These are phyloP conservation scores for Phyllosticta capitalensis DNA, from an alignment of 2,329 filamentous ascomycete species.

Conservation along the genomic window DNA sequence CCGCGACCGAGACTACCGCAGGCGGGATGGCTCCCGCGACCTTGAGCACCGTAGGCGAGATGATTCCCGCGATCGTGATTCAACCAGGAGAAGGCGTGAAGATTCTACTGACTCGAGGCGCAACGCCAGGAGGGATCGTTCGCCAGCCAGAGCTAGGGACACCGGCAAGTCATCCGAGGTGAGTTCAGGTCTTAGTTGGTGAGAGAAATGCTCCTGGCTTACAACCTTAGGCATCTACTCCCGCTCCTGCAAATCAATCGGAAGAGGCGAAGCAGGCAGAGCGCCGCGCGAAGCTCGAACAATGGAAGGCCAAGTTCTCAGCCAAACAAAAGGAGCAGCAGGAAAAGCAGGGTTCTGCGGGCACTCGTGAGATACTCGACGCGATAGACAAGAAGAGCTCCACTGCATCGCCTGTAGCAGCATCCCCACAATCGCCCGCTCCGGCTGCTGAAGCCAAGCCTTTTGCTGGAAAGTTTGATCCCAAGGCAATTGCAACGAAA, in stretches of 20 bases:
- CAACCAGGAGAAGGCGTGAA: not conserved
- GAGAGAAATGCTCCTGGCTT: not conserved
- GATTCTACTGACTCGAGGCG: slow-evolving; percentile 23
- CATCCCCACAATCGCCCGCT: slow-evolving; percentile 20
- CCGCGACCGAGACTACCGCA: slow-evolving; percentile 49
- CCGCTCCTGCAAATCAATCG: not conserved
- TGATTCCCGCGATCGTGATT: slow-evolving; percentile 33
- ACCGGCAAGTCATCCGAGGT: slow-evolving; percentile 5
- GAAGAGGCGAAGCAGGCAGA: slow-evolving; percentile 68
- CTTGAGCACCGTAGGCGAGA: slow-evolving; percentile 55
- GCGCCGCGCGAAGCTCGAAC: slow-evolving; percentile 37
- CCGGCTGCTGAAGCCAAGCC: slow-evolving; percentile 33
- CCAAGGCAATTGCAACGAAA: slow-evolving; percentile 78
- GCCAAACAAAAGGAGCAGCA: slow-evolving; percentile 60
- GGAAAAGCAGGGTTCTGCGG: slow-evolving; percentile 44
- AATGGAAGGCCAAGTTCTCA: slow-evolving; percentile 57
- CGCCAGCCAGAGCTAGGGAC: slow-evolving; percentile 15
- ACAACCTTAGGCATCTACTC: not conserved
- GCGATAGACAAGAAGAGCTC: slow-evolving; percentile 63
- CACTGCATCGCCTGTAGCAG: not conserved
- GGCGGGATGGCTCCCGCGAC: slow-evolving; percentile 66
- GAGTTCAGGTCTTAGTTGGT: not conserved
- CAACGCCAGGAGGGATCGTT: slow-evolving; percentile 18
- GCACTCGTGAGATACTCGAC: slow-evolving; percentile 48
- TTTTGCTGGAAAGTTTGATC: slow-evolving; percentile 74